Base-by-base conservation (phyloP, 148 eudicot species). In the Camellia sinensis region DNA sequence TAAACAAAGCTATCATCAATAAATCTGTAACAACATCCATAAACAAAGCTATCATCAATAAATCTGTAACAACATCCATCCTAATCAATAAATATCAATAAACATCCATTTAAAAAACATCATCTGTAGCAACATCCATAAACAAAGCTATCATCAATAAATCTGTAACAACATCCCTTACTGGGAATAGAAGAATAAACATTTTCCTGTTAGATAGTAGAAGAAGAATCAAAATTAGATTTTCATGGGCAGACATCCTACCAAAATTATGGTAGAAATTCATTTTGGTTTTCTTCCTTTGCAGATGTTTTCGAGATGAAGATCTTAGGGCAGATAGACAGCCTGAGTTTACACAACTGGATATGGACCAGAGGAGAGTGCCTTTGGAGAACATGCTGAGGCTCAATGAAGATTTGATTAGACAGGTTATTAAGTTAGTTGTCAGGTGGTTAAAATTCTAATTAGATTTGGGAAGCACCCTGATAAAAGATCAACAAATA, bases 271-370 rank as follows among this genome's bases (percentile, higher is more conserved):
- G 79, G 9, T 44, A 76, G 13, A 76, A 44, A 18, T 75, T 19
- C 74, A 63, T 52, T 17, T 43, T 17, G n/a, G 67, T 81, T 61
- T 22, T 21, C 45, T 29, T 67, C 71, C 40, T 64, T 18, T 79
- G 69, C 88, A 95, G 98, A 86, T 96, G 99, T 82, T 96, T 96
- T 61, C 92, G 99, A 64, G 99, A 96, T 88, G 99, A 96, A 82
- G 99, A 93, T 91, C 88, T 96, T 71, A 96, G 99, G 77, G 98
- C 99, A 21, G 99, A 96, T 86, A 93, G 99, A 83, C 99, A 96
- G 80, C 98, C 99, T 63, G 99, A 96, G 88, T 96, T 96, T 85
- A 93, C 99, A 46, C 99, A 96, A 80, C 84, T 96, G 41, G 99
- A 96, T 86, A 89, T 93, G 89, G 99, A 96, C n/a, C n/a, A n/a